Evolutionary conservation across 1,284 basidiomycete species (phyloP).

Genomic region (Kalmanozyma brasiliensis): DNA sequence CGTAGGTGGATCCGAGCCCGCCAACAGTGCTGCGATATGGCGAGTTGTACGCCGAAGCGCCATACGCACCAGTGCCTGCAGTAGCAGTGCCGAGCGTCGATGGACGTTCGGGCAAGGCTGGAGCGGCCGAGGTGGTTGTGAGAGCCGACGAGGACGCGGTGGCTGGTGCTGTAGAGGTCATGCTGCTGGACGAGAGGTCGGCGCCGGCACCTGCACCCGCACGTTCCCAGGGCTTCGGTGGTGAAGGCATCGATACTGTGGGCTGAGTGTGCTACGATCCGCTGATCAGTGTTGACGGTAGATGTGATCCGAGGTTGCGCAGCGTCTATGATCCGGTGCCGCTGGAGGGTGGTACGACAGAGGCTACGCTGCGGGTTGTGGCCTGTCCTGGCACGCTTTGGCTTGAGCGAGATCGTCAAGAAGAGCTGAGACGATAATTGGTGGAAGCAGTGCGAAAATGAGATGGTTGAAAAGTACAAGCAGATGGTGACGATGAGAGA

Average conservation of each 20-base stretch:
- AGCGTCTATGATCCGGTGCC: too few relatives aligned
- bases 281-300: too few relatives aligned
- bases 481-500: too few relatives aligned
- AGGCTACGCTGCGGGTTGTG: too few relatives aligned
- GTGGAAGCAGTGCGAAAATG: too few relatives aligned
- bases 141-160: slow-evolving; percentile 29
- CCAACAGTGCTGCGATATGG: slow-evolving; percentile 49
- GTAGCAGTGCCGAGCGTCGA: slow-evolving; percentile 36
- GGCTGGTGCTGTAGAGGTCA: slow-evolving; percentile 16
- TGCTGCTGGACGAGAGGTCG: slow-evolving; percentile 22
- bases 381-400: too few relatives aligned
- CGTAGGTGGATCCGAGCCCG: slow-evolving; percentile 58
- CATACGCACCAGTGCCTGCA: slow-evolving; percentile 35
- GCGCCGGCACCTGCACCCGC: slow-evolving; percentile 52
- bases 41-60: slow-evolving; percentile 34
- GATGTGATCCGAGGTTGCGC: too few relatives aligned
- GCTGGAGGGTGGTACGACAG: too few relatives aligned
- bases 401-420: too few relatives aligned
- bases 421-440: too few relatives aligned
- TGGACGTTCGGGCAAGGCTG: slow-evolving; percentile 64
- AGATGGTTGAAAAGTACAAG: too few relatives aligned
- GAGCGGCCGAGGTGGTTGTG: slow-evolving; percentile 40
- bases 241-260: slow-evolving; percentile 51
- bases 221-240: slow-evolving; percentile 67
- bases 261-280: too few relatives aligned